Evolutionary conservation across 805 yeast genomes (phyloP), one percentile per base, ranked within the genome.

Genomic region (Cyberlindnera mycetangii): DNA sequence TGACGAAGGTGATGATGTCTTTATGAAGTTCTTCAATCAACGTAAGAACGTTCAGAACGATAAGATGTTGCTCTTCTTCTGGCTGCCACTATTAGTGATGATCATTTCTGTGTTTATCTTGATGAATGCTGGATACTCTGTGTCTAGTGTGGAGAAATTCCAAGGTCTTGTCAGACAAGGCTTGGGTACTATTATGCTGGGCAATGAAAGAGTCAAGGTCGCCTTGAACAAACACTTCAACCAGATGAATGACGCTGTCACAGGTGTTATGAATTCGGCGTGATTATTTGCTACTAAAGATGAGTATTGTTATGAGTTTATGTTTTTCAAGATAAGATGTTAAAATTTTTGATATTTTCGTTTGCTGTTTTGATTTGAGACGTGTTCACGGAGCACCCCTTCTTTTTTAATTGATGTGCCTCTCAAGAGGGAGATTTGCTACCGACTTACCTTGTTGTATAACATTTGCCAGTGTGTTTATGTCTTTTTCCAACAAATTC

Each of bases 41-140:
- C 70, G 70, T 48, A 70, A 69, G 53, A 72, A 70, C 40, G 67
- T 76, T 46, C 68, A 66, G 54, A 85, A 88, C 56, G 97, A 90
- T 65, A 83, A 79, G 58, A 84, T 89, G 87, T 71, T 90, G 51
- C 67, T 88, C 49, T 87, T 90, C 62, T 89, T 90, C 74, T 90
- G 97, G 97, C 66, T 89, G 46, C 97, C 97, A 12, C 74, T 86
- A 31, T 66, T 88, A 41, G 54, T 83, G 17, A 60, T 86, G 25
- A 64, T 82, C 15, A 67, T 80, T 3, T 66, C 79, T 7, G 69
- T 73, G 53, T 69, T 75, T 42, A 61, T 75, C 4, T 50, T 69
- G 22, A 59, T 60, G 45, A 64, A 58, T 19, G 59, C 67, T 22
- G 72, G 74, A 7, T 58, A 59, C 50, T 58, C 59, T 15, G 62